Evolutionary conservation across 2,329 filamentous ascomycete species (phyloP).

Genomic region (Colletotrichum sp.): DNA sequence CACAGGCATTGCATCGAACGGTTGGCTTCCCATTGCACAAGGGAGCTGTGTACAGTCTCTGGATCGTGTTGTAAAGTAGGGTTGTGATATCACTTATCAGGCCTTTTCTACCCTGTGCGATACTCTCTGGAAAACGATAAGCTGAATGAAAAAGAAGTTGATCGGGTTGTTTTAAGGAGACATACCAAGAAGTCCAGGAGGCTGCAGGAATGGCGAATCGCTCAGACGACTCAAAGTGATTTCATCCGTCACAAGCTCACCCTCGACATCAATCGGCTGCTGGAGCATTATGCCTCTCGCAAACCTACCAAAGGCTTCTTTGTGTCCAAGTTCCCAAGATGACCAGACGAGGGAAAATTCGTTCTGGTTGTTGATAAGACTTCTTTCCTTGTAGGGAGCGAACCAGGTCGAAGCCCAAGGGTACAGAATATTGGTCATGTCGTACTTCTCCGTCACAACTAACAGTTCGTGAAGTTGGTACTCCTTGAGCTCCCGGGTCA

Average conservation of each 20-base stretch:
- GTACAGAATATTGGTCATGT: neutral
- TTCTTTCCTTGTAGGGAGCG: neutral
- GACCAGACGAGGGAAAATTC: neutral
- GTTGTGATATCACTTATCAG: no score
- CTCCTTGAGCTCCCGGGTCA: accelerated
- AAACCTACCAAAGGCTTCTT: neutral
- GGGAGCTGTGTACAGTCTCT: neutral
- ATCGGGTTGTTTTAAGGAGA: accelerated
- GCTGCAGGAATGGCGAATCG: neutral
- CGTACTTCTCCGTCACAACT: neutral
- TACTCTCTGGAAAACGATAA: neutral
- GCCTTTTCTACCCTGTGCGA: neutral
- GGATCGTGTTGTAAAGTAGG: neutral
- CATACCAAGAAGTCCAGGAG: neutral
- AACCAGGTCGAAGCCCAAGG: neutral
- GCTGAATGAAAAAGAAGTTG: neutral
- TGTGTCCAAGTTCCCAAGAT: neutral
- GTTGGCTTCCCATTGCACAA: neutral
- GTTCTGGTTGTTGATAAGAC: no score
- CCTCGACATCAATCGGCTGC: neutral
- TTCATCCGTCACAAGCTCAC: neutral
- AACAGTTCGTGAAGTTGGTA: neutral
- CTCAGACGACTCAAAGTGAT: neutral
- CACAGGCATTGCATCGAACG: neutral
- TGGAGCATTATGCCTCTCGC: neutral